Evolutionary conservation across 2,329 filamentous ascomycete species (phyloP).

Genomic region (Aspergillus fijiensis): DNA sequence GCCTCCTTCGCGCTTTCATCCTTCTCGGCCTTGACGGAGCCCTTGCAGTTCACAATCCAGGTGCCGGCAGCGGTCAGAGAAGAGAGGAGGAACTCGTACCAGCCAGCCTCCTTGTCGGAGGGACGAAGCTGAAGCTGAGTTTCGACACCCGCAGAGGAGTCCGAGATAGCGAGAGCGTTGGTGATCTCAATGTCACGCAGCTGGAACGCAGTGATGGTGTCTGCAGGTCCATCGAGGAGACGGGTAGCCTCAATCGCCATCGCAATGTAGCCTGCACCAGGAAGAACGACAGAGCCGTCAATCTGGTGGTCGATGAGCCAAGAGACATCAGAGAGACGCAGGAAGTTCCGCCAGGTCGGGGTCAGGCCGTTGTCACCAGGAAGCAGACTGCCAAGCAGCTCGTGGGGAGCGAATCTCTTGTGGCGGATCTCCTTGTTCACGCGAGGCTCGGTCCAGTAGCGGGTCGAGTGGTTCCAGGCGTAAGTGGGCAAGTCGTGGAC

Average conservation of each 20-base stretch:
- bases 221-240: no score
- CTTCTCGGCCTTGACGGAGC: no score
- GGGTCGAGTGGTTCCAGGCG: conserved; percentile 24
- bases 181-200: no score
- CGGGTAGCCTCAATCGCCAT: not conserved
- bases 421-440: conserved; percentile 24
- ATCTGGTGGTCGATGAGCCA: not conserved
- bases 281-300: not conserved
- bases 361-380: not conserved
- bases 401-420: conserved; percentile 19
- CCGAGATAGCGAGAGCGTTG: no score
- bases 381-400: conserved; percentile 26
- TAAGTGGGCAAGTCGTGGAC: conserved; percentile 28
- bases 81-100: no score
- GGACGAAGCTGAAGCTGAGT: no score
- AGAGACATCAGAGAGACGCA: not conserved
- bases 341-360: not conserved
- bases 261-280: not conserved
- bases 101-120: no score
- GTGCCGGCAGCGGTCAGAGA: no score
- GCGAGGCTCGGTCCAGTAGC: conserved; percentile 29
- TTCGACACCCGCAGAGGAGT: no score
- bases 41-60: no score
- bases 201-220: no score
- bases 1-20: no score